phyloP scores from a whole-genome alignment of 208 protist species.

The Lotmaria passim region DNA sequence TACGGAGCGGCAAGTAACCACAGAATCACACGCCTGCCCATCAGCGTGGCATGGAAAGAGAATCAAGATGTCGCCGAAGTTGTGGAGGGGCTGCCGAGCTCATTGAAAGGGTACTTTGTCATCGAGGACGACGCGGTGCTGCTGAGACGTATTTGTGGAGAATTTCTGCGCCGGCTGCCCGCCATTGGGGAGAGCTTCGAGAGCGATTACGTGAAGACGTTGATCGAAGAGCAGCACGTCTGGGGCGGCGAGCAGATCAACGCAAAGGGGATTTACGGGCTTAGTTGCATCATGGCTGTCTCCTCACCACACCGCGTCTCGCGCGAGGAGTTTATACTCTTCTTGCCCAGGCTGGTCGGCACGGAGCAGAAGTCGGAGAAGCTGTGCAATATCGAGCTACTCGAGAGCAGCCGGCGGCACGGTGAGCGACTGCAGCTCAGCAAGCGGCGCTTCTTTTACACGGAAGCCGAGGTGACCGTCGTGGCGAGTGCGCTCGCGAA shows the following conservation, averaged over 20 bases:
- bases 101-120: conserved; percentile 8
- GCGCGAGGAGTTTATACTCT: conserved; percentile 27
- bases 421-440: not conserved
- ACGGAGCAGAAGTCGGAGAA: not conserved
- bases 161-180: conserved; percentile 28
- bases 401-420: not conserved
- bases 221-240: not conserved
- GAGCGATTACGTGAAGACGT: conserved; percentile 28
- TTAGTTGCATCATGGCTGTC: not conserved
- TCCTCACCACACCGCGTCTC: conserved; percentile 4
- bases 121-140: conserved; percentile 7
- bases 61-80: conserved; percentile 1
- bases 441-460: not conserved
- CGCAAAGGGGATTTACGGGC: not conserved
- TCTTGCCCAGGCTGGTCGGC: conserved; percentile 11
- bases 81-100: conserved; percentile 14
- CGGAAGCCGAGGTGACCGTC: not conserved
- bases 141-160: conserved; percentile 12
- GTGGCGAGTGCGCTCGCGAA: conserved; percentile 9
- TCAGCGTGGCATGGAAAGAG: not conserved
- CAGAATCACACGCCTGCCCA: not conserved
- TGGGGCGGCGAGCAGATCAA: not conserved
- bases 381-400: not conserved
- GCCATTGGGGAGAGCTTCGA: conserved; percentile 16
- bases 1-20: not conserved